Evolutionary conservation across 2,329 filamentous ascomycete genomes (phyloP), one percentile per base, ranked within the genome.

Genomic region (Penicillium sp.): DNA sequence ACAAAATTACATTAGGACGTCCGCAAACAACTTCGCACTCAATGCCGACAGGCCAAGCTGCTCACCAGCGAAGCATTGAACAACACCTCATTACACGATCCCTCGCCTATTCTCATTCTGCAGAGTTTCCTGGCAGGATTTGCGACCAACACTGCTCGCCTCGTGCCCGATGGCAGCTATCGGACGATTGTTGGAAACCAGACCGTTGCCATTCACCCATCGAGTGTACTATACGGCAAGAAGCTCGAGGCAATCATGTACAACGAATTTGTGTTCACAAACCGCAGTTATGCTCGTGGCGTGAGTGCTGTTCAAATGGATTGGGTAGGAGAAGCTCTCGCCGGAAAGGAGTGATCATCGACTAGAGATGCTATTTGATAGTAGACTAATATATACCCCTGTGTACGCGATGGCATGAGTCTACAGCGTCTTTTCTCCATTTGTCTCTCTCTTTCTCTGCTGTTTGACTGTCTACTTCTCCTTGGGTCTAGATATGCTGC

Each of bases 211-310:
- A 85, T 87, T 36, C 84, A 87, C 54, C 84, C 84, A 0, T 81
- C 79, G 7, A 85, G 81, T 56, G 81, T 84, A 13, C 67, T 86
- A 7, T 84, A 83, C 63, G 81, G 82, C 18, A 80, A 79, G 63
- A 83, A 82, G 59, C 75, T 84, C 6, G 83, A 85, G 69, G 84
- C 81, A 2, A 84, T 87, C 49, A 75, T 87, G 67, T 87, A 85
- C 63, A 84, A 82, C 55, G 84, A 87, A 67, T 86, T 84, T 67
- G 82, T 87, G 2, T 87, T 83, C 64, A 87, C 84, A 18, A 85
- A 80, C 40, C 81, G 81, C 60, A 82, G 81, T 50, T 87, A 85
- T 73, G 84, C 82, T 13, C 75, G 83, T 45, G 79, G 81, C 3
- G 84, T 86, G 7, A 85, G 82, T 68, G 82, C 80, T 0, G 80